These are phyloP conservation scores for Hypoxylon sp. DNA, from an alignment of 2,329 filamentous ascomycete genomes.

Conservation along the genomic window DNA sequence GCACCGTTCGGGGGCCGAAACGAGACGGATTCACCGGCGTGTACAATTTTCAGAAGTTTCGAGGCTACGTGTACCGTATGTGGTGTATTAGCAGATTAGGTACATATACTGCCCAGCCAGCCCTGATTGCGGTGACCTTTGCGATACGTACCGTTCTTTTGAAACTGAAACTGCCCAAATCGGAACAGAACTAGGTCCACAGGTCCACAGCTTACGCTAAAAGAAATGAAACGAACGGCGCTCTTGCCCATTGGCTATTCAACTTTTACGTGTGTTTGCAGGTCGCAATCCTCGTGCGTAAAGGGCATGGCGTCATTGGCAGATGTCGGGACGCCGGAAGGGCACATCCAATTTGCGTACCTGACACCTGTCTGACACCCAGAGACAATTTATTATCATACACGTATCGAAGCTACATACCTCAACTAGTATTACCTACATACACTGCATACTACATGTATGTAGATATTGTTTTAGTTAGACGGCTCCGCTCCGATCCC, in stretches of 20 bases:
- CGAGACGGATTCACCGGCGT: background rate
- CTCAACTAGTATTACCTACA: too few species aligned
- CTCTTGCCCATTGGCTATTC: background rate
- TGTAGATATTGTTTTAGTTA: background rate
- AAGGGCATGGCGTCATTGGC: slow-evolving; percentile 25
- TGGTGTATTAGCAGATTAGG: too few species aligned
- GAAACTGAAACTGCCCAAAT: background rate
- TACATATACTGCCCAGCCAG: too few species aligned
- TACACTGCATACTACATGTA: background rate
- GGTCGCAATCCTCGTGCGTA: slow-evolving; percentile 11
- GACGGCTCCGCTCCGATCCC: background rate
- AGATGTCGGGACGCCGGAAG: background rate
- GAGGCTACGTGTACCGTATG: too few species aligned
- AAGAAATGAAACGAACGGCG: background rate
- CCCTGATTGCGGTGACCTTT: background rate
- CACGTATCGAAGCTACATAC: slow-evolving; percentile 3
- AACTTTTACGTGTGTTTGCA: background rate
- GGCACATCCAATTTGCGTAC: slow-evolving; percentile 1
- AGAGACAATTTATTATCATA: background rate
- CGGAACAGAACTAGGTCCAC: background rate
- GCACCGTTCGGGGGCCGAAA: background rate
- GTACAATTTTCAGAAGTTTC: background rate
- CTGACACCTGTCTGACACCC: slow-evolving; percentile 8
- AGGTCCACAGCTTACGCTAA: slow-evolving; percentile 1
- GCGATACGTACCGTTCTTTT: background rate